Conservation (phyloP, 331 rosid species). For the Erythrophleum ivorense region DNA sequence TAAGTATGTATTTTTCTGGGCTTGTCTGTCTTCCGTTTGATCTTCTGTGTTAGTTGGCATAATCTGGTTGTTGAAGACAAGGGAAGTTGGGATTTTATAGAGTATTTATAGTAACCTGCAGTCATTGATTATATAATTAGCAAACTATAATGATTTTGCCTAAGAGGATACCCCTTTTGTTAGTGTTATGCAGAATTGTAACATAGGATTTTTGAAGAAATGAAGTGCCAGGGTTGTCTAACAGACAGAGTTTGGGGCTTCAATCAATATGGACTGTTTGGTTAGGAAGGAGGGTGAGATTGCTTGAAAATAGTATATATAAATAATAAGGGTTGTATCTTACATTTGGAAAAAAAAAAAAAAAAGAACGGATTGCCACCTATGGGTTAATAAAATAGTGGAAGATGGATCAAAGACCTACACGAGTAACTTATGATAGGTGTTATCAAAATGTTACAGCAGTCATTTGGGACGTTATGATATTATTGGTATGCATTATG, state of each 20-base stretch:
- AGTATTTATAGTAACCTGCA: neutral
- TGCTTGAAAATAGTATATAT: slow-evolving; percentile 23
- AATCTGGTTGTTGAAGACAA: slow-evolving; percentile 26
- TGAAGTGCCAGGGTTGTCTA: neutral
- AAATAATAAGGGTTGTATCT: neutral
- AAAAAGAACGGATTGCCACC: neutral
- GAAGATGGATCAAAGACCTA: neutral
- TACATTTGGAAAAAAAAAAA: neutral
- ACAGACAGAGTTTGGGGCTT: neutral
- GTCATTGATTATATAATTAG: slow-evolving; percentile 11
- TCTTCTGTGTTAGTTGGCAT: neutral
- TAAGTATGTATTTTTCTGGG: slow-evolving; percentile 12
- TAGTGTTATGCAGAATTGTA: neutral
- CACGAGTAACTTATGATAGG: neutral
- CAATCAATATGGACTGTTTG: slow-evolving; percentile 17
- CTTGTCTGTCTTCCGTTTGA: slow-evolving; percentile 22
- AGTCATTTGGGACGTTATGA: neutral
- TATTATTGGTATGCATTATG: neutral
- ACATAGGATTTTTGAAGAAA: slow-evolving; percentile 4
- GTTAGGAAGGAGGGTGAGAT: neutral
- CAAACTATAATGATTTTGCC: neutral
- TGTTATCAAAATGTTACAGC: neutral
- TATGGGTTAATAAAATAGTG: slow-evolving; percentile 30
- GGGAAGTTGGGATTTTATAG: neutral
- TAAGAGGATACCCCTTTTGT: slow-evolving; percentile 14